Conservation (phyloP, 2,329 filamentous ascomycete genomes). For the Aspergillus amoenus region DNA sequence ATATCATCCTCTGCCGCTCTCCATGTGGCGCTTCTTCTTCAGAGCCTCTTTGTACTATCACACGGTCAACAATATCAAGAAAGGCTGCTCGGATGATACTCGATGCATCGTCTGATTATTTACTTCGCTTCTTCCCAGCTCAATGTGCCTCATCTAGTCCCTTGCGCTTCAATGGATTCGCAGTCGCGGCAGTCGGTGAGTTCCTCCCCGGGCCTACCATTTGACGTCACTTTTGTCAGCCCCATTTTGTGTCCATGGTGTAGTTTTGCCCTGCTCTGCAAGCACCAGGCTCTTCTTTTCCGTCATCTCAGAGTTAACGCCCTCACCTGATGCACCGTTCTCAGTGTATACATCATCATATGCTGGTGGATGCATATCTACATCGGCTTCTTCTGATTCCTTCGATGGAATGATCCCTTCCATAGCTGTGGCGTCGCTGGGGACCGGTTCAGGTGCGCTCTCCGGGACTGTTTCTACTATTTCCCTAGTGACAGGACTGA, state of each 20-base stretch:
- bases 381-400: slow-evolving; percentile 16
- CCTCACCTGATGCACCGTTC: slow-evolving; percentile 29
- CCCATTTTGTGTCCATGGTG: slow-evolving; percentile 16
- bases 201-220: slow-evolving; percentile 28
- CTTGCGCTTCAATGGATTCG: slow-evolving; percentile 39
- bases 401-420: slow-evolving; percentile 17
- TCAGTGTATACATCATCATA: slow-evolving; percentile 28
- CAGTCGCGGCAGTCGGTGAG: slow-evolving; percentile 11
- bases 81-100: background rate
- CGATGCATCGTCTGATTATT: background rate
- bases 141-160: slow-evolving; percentile 17
- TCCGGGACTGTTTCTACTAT: slow-evolving; percentile 23
- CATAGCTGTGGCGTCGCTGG: slow-evolving; percentile 13
- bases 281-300: slow-evolving; percentile 8
- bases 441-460: background rate
- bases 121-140: background rate
- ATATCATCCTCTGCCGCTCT: background rate
- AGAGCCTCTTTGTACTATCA: background rate
- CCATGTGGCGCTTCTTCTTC: background rate
- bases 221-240: slow-evolving; percentile 28
- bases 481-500: slow-evolving; percentile 58
- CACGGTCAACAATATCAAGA: background rate
- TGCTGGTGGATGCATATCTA: slow-evolving; percentile 30
- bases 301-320: slow-evolving; percentile 15
- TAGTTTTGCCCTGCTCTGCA: slow-evolving; percentile 10